A percentile compares a stretch with the other conserved stretches of the same genome.
Conservation (phyloP, 1,284 basidiomycete genomes). For the Waitea zeae region DNA sequence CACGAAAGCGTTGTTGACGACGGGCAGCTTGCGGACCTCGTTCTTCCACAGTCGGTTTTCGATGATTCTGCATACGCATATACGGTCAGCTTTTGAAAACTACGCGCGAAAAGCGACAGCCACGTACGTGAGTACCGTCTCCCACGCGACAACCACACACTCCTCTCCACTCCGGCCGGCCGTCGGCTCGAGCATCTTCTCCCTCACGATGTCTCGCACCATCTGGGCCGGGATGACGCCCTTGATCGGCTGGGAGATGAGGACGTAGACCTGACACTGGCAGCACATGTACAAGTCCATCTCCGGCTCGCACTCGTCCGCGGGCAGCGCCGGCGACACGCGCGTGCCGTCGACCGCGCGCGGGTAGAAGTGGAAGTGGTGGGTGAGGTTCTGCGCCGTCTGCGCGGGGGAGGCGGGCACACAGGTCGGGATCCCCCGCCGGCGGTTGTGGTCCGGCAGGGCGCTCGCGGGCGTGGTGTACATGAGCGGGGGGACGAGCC, state of each 20-base stretch:
- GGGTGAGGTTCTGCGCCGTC: conserved; percentile 41
- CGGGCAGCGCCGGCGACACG: conserved; percentile 41
- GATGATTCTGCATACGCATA: conserved; percentile 29
- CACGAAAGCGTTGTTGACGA: conserved; percentile 35
- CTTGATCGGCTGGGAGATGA: conserved; percentile 50
- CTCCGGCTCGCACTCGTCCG: conserved; percentile 20
- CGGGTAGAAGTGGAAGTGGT: conserved; percentile 63
- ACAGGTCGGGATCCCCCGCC: conserved; percentile 32
- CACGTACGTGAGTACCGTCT: too few relatives aligned
- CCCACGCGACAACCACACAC: conserved; percentile 35
- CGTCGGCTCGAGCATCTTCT: conserved; percentile 22
- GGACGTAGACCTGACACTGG: conserved; percentile 57
- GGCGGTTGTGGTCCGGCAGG: conserved; percentile 35
- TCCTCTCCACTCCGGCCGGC: conserved; percentile 24
- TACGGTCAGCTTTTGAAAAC: not conserved
- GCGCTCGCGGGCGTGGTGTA: conserved; percentile 28
- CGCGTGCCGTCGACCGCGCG: conserved; percentile 45
- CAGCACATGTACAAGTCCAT: conserved; percentile 69
- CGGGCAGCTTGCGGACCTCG: conserved; percentile 37
- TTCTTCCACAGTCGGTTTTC: conserved; percentile 60
- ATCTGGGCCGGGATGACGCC: conserved; percentile 45
- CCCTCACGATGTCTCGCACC: conserved; percentile 23
- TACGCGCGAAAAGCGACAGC: conserved; percentile 35
- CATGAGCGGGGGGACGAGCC: conserved; percentile 38
- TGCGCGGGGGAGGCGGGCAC: conserved; percentile 26